Conservation (phyloP, 768 basidiomycete genomes). For the Boletus pseudo-olivaceus region DNA sequence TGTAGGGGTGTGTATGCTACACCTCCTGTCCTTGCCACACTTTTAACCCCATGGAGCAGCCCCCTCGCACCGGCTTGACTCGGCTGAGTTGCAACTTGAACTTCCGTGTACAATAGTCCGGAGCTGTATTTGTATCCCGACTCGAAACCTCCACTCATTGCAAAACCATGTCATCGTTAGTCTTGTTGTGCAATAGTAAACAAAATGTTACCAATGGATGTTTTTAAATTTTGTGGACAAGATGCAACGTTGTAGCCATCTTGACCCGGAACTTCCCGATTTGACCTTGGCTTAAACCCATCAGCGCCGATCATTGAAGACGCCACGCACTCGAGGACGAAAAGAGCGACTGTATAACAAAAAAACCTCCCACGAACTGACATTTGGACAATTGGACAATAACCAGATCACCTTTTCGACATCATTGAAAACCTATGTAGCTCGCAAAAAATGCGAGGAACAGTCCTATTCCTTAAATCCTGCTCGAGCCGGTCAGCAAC, state of each 20-base stretch:
- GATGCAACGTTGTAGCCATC: not conserved
- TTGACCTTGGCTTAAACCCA: too few relatives aligned
- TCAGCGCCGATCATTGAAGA: not conserved
- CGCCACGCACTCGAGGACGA: not conserved
- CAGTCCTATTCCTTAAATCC: not conserved
- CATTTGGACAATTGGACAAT: too few relatives aligned
- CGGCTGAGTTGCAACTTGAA: not conserved
- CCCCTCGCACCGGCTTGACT: not conserved
- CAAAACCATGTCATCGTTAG: not conserved
- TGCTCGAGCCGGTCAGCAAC: not conserved
- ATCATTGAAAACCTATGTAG: not conserved
- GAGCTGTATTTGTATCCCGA: conserved; percentile 21
- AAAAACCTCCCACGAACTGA: not conserved
- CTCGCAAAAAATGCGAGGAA: too few relatives aligned
- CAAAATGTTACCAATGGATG: not conserved
- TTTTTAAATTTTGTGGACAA: not conserved
- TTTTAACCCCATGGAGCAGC: not conserved
- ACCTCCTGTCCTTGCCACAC: not conserved
- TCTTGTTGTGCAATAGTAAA: conserved; percentile 8
- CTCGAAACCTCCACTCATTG: not conserved
- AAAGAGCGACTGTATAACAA: not conserved
- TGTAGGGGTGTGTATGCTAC: conserved; percentile 19
- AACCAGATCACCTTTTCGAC: not conserved
- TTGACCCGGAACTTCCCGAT: not conserved
- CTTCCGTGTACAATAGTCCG: conserved; percentile 5